Evolutionary conservation across 129 eudicot genomes (phyloP).

Genomic region (Escallonia rubra): DNA sequence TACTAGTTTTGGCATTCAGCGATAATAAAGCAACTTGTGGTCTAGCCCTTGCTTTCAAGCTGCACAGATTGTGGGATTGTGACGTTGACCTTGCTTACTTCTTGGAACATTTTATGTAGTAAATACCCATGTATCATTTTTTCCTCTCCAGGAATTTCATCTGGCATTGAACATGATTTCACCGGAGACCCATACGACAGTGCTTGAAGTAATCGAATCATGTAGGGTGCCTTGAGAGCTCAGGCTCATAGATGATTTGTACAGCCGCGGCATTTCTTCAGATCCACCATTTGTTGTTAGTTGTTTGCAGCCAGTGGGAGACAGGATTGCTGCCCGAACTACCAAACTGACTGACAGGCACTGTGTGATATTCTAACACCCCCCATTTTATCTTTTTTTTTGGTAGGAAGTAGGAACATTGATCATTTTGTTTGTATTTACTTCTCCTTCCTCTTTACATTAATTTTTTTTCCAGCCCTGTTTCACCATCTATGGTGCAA

Average conservation of each 20-base stretch:
- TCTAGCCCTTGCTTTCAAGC: no score
- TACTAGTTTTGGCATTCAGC: no score
- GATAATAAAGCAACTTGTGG: no score
- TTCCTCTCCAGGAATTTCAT: slow-evolving; percentile 73
- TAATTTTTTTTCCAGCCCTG: not conserved
- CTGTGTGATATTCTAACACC: not conserved
- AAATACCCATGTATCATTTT: not conserved
- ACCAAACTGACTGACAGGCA: slow-evolving; percentile 4
- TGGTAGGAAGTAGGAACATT: not conserved
- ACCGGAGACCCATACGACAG: slow-evolving; percentile 75
- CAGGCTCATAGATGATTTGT: slow-evolving; percentile 8
- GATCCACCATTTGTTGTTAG: not conserved
- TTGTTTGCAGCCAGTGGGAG: not conserved
- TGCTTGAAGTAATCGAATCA: slow-evolving; percentile 91
- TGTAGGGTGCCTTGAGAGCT: slow-evolving; percentile 61
- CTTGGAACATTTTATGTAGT: not conserved
- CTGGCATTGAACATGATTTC: slow-evolving; percentile 89
- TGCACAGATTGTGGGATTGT: not conserved
- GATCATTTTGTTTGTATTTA: slow-evolving; percentile 14
- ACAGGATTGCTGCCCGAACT: not conserved
- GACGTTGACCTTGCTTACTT: not conserved
- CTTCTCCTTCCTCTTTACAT: not conserved
- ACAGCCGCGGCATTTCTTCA: not conserved
- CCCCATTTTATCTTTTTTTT: not conserved
- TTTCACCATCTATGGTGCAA: slow-evolving; percentile 7